phyloP scores from a whole-genome alignment of 495 filamentous ascomycete species.

The Trichoderma gamsii region DNA sequence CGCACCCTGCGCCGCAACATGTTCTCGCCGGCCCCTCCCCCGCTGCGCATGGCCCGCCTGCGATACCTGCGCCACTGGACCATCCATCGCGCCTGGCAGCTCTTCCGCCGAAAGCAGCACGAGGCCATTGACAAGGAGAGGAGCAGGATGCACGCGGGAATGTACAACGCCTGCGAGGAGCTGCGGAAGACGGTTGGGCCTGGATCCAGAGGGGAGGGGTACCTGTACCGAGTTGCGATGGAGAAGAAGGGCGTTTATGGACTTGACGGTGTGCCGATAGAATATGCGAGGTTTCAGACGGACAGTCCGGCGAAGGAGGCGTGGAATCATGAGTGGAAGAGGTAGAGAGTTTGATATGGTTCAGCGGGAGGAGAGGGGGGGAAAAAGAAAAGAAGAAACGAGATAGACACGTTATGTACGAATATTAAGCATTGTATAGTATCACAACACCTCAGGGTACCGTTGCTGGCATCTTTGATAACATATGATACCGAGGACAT shows the following conservation, averaged over 20 bases:
- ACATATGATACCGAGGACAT: not conserved
- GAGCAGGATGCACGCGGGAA: slow-evolving; percentile 67
- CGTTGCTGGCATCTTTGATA: not conserved
- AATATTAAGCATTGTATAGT: slow-evolving; percentile 17
- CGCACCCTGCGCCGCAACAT: slow-evolving; percentile 12
- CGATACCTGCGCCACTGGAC: slow-evolving; percentile 95
- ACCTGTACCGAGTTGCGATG: slow-evolving; percentile 77
- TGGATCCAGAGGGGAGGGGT: slow-evolving; percentile 57
- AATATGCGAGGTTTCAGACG: slow-evolving; percentile 79
- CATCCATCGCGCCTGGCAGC: slow-evolving; percentile 90
- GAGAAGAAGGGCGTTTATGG: slow-evolving; percentile 74
- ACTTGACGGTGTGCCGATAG: slow-evolving; percentile 64
- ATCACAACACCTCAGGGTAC: slow-evolving; percentile 13
- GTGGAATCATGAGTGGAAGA: slow-evolving; percentile 73
- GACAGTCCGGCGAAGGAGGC: slow-evolving; percentile 65
- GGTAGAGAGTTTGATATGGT: slow-evolving; percentile 18
- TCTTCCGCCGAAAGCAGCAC: slow-evolving; percentile 61
- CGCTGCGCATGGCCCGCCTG: slow-evolving; percentile 79
- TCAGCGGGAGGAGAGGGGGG: not conserved
- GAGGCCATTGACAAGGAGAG: slow-evolving; percentile 55
- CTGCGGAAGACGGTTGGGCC: slow-evolving; percentile 61
- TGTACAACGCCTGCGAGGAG: slow-evolving; percentile 75
- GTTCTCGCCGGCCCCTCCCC: slow-evolving; percentile 46
- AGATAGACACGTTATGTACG: slow-evolving; percentile 17
- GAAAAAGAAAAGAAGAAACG: not conserved